Evolutionary conservation across 495 filamentous ascomycete genomes (phyloP).

Genomic region (Schizothecium vesticola): DNA sequence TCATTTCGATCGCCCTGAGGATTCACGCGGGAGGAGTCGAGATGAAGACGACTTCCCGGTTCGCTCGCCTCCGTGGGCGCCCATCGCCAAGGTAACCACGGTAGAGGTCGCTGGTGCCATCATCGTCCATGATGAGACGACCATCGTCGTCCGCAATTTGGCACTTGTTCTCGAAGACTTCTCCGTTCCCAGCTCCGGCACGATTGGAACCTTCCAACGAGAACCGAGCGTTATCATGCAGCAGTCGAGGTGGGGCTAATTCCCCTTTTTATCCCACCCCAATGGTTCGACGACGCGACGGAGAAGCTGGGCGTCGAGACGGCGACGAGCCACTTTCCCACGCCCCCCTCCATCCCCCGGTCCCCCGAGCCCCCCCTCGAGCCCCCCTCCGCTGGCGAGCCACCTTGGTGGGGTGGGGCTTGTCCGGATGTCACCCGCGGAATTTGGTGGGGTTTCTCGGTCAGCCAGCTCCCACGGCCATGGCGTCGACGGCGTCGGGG

Average conservation of each 20-base stretch:
- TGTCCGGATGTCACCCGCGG: conserved; percentile 18
- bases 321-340: neutral
- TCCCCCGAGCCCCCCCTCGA: neutral
- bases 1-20: conserved; percentile 8
- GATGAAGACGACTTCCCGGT: conserved; percentile 1
- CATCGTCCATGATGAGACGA: neutral
- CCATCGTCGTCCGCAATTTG: neutral
- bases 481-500: neutral
- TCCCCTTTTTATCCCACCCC: conserved; percentile 6
- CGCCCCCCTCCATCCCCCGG: neutral
- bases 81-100: neutral
- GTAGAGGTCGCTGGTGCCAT: neutral
- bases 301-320: neutral
- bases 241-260: conserved; percentile 2
- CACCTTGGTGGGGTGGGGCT: conserved; percentile 9
- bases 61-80: neutral
- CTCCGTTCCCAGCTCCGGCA: neutral
- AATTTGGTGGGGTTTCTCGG: conserved; percentile 11
- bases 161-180: conserved; percentile 9
- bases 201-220: neutral
- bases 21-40: neutral
- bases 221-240: neutral
- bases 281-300: conserved; percentile 7
- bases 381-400: neutral
- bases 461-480: neutral